Base-by-base conservation (phyloP, 2,329 filamentous ascomycete genomes). In the Verticillium longisporum region DNA sequence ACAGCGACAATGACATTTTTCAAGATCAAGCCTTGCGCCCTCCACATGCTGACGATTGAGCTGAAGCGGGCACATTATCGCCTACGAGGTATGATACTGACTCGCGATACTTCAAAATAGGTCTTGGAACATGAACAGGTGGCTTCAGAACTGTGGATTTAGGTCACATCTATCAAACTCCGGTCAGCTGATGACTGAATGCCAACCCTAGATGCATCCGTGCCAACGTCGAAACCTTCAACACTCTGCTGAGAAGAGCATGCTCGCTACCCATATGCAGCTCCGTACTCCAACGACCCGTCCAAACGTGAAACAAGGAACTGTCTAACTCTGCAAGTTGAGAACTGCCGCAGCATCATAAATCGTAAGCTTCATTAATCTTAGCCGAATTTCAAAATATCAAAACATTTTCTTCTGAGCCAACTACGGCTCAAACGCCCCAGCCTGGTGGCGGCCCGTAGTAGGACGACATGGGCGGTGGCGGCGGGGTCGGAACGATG, bases 401-500 rank as follows among this genome's bases (percentile, higher is more conserved):
- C 41, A 21, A n/a, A 50, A 50, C 41, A 50, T 50, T 50, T 50
- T 50, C 18, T 11, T 50, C 6, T 18, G n/a, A 26, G 18, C 18
- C n/a, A n/a, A n/a, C n/a, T 10, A 21, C 9, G 18, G 18, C 18
- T 26, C 11, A 50, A 18, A 18, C n/a, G 26, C 41, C 41, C 41
- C 41, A 50, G 41, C 41, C 41, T 3, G 41, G 41, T n/a, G 41
- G 41, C 2, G 41, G 6, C 41, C 41, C 41, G 41, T 50, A 50
- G 18, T 50, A 50, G 6, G 41, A 50, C 41, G 41, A 50, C 41
- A 50, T 50, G 41, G 41, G 36, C 13, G 45, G 36, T 3, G 59
- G 57, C 13, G 57, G 55, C 9, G 55, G 6, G 50, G 60, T 31
- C 54, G 60, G 59, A 58, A 61, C 14, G 56, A 54, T 45, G 59